Percentiles rank a stretch among this genome's conserved stretches.
Conservation (phyloP, 1,139 yeast species). For the Geotrichum fermentans region DNA sequence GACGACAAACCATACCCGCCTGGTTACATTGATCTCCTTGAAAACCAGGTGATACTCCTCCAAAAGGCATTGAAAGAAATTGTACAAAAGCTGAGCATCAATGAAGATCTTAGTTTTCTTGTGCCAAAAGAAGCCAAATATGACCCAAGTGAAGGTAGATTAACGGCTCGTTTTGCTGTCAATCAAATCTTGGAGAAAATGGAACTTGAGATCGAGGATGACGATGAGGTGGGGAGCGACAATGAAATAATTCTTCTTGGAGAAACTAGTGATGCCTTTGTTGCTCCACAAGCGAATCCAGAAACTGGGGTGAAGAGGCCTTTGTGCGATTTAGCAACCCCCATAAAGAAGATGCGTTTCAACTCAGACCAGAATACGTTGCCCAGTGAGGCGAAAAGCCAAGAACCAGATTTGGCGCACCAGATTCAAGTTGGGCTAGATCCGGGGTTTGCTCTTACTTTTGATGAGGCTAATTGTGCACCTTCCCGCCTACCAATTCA, state of each 20-base stretch:
- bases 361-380: too few species aligned
- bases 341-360: too few species aligned
- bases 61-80: conserved; percentile 7
- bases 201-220: not conserved
- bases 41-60: conserved; percentile 1
- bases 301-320: too few species aligned
- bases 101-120: conserved; percentile 2
- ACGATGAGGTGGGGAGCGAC: not conserved
- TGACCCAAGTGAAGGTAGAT: not conserved
- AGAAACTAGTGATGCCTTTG: not conserved
- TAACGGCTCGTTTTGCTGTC: not conserved
- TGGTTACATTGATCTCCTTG: conserved; percentile 7
- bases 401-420: too few species aligned
- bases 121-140: not conserved
- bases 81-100: not conserved
- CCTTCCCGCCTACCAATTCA: too few species aligned
- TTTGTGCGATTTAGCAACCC: too few species aligned
- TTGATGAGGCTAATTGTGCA: too few species aligned
- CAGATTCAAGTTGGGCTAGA: too few species aligned
- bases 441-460: too few species aligned
- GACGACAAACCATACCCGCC: conserved; percentile 6
- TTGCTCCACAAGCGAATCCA: too few species aligned
- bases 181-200: conserved; percentile 4
- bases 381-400: too few species aligned
- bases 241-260: not conserved